Conservation (phyloP, 495 filamentous ascomycete species). For the Xylaria longipes region DNA sequence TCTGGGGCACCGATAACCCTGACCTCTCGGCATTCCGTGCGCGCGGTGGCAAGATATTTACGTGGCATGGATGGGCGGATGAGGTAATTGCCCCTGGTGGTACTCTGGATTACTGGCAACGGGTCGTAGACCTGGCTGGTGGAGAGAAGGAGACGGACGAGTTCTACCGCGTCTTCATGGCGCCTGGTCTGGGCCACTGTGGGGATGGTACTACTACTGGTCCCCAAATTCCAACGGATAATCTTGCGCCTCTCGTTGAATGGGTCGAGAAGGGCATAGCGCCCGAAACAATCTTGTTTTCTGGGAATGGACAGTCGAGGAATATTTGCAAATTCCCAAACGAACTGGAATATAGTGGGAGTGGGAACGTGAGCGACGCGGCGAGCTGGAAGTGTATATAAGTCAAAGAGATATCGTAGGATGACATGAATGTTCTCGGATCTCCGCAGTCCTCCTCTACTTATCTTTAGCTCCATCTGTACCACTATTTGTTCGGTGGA, state of each 20-base stretch:
- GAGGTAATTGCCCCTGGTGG: constrained; percentile 45
- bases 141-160: constrained; percentile 54
- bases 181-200: constrained; percentile 59
- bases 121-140: constrained; percentile 52
- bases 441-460: background rate
- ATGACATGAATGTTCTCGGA: background rate
- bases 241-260: constrained; percentile 49
- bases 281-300: constrained; percentile 38
- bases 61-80: constrained; percentile 58
- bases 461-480: background rate
- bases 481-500: background rate
- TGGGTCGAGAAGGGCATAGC: constrained; percentile 55
- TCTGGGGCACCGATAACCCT: constrained; percentile 42
- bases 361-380: constrained; percentile 28
- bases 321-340: constrained; percentile 35
- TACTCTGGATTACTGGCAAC: constrained; percentile 48
- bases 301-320: constrained; percentile 30
- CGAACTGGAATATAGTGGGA: constrained; percentile 27
- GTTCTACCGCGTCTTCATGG: constrained; percentile 67
- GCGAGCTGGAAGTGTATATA: constrained; percentile 32
- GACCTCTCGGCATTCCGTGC: constrained; percentile 52
- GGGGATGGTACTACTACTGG: constrained; percentile 38
- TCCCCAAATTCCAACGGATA: constrained; percentile 52
- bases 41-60: constrained; percentile 57
- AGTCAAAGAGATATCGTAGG: background rate